phyloP scores from a whole-genome alignment of 2,329 filamentous ascomycete species.

The Claviceps pazoutovae region DNA sequence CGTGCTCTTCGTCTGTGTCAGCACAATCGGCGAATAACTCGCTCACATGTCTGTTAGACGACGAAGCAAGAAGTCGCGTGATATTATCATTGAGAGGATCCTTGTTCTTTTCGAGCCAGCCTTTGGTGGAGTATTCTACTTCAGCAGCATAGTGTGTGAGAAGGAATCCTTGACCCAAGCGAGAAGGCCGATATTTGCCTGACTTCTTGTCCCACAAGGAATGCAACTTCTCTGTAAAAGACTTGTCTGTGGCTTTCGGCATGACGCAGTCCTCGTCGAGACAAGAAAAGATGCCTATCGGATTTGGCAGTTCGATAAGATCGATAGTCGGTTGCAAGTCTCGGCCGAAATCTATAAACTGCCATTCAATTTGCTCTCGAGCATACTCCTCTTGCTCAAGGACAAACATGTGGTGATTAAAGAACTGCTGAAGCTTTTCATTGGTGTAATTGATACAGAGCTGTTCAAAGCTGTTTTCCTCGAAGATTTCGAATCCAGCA shows the following conservation, averaged over 20 bases:
- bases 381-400: constrained; percentile 97
- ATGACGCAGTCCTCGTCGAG: constrained; percentile 96
- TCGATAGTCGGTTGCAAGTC: constrained; percentile 97
- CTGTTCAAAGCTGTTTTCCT: constrained; percentile 96
- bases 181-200: constrained; percentile 77
- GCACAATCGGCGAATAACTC: constrained; percentile 78
- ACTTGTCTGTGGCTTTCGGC: constrained; percentile 95
- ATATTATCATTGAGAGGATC: constrained; percentile 96
- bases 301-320: constrained; percentile 87
- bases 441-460: constrained; percentile 99
- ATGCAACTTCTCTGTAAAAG: constrained; percentile 96
- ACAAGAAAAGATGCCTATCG: constrained; percentile 97
- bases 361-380: constrained; percentile 95
- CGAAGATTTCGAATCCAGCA: constrained; percentile 97
- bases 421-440: constrained; percentile 97
- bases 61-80: constrained; percentile 72
- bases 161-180: constrained; percentile 82
- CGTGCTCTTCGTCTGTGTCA: constrained; percentile 60
- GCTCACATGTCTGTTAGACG: constrained; percentile 70
- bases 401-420: constrained; percentile 99
- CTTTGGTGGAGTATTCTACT: constrained; percentile 89
- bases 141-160: constrained; percentile 96
- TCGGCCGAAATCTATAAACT: constrained; percentile 97
- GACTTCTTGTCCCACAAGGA: constrained; percentile 94
- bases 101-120: constrained; percentile 98